Evolutionary conservation across 2,329 filamentous ascomycete genomes (phyloP).

Genomic region (Chaetomiaceae sp.): DNA sequence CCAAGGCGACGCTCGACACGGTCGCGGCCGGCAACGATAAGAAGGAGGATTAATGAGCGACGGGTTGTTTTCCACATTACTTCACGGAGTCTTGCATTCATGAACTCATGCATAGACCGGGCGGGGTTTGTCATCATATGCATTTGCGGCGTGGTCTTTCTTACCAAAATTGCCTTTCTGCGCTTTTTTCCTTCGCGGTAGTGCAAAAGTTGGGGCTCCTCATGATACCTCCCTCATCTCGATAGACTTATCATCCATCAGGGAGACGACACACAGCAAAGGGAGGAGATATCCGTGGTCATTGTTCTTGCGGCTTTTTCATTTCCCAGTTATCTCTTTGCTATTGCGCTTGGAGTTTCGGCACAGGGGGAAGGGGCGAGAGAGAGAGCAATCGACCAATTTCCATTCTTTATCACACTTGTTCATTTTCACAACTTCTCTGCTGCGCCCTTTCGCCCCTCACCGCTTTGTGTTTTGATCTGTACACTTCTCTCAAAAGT

Average conservation of each 20-base stretch:
- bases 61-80: conserved; percentile 30
- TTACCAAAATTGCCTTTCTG: conserved; percentile 10
- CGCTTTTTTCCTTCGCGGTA: conserved; percentile 6
- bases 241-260: conserved; percentile 14
- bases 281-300: conserved; percentile 2
- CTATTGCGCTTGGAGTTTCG: conserved; percentile 2
- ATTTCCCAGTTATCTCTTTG: no score
- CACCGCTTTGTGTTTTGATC: background rate
- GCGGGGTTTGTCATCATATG: conserved; percentile 39
- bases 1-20: conserved; percentile 55
- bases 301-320: background rate
- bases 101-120: conserved; percentile 43
- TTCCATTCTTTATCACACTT: background rate
- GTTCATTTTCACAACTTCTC: no score
- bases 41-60: conserved; percentile 40
- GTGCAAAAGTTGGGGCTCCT: conserved; percentile 14
- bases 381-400: conserved; percentile 2
- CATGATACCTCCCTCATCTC: conserved; percentile 12
- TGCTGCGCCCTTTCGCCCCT: no score
- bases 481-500: conserved; percentile 10
- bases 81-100: conserved; percentile 37
- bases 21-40: conserved; percentile 38
- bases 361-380: no score
- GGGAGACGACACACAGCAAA: conserved; percentile 24
- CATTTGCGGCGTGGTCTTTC: conserved; percentile 41